Evolutionary conservation across 75 land plant genomes (phyloP), one percentile per base, ranked within the genome.

Genomic region (Chamaecyparis obtusa): DNA sequence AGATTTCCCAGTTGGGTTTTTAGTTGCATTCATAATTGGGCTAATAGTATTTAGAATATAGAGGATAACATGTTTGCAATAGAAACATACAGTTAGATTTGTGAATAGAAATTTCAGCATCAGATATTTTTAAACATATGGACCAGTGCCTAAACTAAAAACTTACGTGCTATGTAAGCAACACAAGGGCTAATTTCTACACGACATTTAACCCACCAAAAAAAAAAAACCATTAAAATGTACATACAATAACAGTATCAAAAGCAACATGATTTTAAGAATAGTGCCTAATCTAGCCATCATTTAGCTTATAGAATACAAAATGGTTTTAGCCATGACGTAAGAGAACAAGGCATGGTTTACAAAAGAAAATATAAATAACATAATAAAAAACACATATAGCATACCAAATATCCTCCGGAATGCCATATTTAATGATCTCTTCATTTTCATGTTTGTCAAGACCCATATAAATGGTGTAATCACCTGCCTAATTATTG

Each of bases 391-490:
- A 74, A 21, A 43, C 36, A 17, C 51, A 74, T 51, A 72, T 54
- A 30, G 44, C 71, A 67, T 91, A 98, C 99, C 99, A 98, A 84
- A 98, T 94, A 87, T 98, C 99, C 89, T 98, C 99, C n/a, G 96
- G 96, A 85, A 95, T 89, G 84, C 99, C 99, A 87, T 97, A 98
- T 87, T 94, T 98, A 94, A 98, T 98, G 88, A 98, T 96, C 87
- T 98, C 99, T 71, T 98, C 99, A 88, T 98, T 98, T 94, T 98
- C 99, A 90, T 91, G 89, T 93, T 98, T 98, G 92, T 98, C 99
- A 37, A 98, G 89, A 8, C 99, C 99, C 99, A 98, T 98, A 94
- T 94, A 98, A 54, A 98, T 98, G 80, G 92, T 91, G 92, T 95
- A 98, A 78, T 98, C 99, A 46, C 99, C 99, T 16, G 88, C 94